Base-by-base conservation (phyloP, 164 flowering plant genomes). In the Malania oleifera region DNA sequence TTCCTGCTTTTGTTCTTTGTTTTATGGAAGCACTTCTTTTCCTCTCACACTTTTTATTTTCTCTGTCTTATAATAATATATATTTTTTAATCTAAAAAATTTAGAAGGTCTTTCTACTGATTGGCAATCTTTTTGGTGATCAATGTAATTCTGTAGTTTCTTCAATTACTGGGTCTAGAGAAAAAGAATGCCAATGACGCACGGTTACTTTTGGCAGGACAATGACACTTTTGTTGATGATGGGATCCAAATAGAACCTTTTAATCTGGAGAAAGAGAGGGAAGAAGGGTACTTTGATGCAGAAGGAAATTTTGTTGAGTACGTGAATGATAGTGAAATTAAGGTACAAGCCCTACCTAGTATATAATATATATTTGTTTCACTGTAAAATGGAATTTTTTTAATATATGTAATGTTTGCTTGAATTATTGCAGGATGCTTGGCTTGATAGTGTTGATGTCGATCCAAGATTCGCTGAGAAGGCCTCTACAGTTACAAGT, bases 221-320 rank as follows among this genome's bases (percentile, higher is more conserved):
- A 61, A 77, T 72, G 85, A 78, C 38, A 67, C 68, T 47, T 82
- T 88, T 60, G 76, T 51, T 49, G 93, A 88, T 22, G 95, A 85
- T 70, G 97, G 92, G 23, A 77, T 88, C 52, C 72, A 68, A 29
- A 67, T 90, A 31, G 99, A 90, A 46, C 97, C 99, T 29, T 90
- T 93, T 60, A 93, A 88, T 71, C 78, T 93, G 59, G 57, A 84
- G 25, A 72, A 80, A 72, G 99, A 93, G 66, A 82, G 89, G 71
- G 89, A 88, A 76, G 99, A 90, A 68, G 99, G 99, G 3, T 93
- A 80, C 65, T 90, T 93, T 77, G 97, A 93, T 72, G 86, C 72
- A 3, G 70, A 69, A 0, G 96, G 96, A 25, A 93, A 93, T 71
- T 88, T 75, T 63, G 93, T 93, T 35, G 96, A 93, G 71, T 93